Evolutionary conservation across 2,329 filamentous ascomycete species (phyloP).

Genomic region (Magnaporthiopsis rhizophila): DNA sequence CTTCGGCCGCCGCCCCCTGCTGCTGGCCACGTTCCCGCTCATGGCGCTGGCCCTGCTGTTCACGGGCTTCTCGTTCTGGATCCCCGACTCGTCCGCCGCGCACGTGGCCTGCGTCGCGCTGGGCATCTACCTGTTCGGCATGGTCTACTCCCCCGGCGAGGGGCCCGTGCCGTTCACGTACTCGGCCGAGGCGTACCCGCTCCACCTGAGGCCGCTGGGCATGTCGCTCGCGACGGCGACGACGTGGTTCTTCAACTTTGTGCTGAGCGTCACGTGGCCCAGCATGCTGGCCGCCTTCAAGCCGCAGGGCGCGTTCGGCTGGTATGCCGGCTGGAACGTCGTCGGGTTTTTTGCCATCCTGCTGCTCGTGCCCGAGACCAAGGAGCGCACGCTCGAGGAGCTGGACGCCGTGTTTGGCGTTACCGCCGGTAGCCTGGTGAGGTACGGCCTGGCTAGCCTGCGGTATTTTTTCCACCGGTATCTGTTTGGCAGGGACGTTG

Average conservation of each 20-base stretch:
- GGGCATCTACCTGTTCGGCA: conserved; percentile 41
- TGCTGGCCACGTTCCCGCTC: conserved; percentile 56
- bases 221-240: conserved; percentile 52
- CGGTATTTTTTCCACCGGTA: conserved; percentile 15
- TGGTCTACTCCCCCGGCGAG: conserved; percentile 51
- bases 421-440: conserved; percentile 14
- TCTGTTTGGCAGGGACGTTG: conserved; percentile 4
- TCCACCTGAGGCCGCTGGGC: conserved; percentile 53
- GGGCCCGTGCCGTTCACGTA: conserved; percentile 59
- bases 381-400: conserved; percentile 30
- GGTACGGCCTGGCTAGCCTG: conserved; percentile 15
- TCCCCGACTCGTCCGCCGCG: conserved; percentile 26
- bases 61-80: conserved; percentile 39
- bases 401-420: conserved; percentile 28
- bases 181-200: conserved; percentile 57
- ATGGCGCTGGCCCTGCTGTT: conserved; percentile 47
- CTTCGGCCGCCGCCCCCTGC: conserved; percentile 55
- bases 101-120: conserved; percentile 36
- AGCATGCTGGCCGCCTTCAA: conserved; percentile 34
- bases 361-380: conserved; percentile 31
- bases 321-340: conserved; percentile 41
- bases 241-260: conserved; percentile 39
- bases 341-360: conserved; percentile 34
- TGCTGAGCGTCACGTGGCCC: conserved; percentile 38
- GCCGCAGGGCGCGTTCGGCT: conserved; percentile 38